These are phyloP conservation scores for Solanum gracilifrons DNA, from an alignment of 257 asterid species.

Conservation along the genomic window DNA sequence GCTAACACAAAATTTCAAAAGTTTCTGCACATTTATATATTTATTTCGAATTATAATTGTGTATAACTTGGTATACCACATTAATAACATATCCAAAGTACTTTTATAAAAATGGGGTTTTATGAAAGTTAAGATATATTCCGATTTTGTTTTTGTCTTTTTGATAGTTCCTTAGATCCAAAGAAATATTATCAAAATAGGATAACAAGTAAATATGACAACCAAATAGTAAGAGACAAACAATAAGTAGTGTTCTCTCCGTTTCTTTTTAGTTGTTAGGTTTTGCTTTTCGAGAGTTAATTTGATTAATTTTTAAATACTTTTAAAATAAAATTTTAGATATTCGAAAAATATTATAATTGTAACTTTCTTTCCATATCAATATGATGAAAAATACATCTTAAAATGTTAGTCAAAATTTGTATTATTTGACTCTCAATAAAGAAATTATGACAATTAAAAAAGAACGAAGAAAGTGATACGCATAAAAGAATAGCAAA, in stretches of 20 bases:
- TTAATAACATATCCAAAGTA: not conserved
- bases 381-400: too few relatives aligned
- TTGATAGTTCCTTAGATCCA: not conserved
- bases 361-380: too few relatives aligned
- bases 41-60: not conserved
- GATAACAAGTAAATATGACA: not conserved
- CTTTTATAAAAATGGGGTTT: too few relatives aligned
- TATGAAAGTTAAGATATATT: not conserved
- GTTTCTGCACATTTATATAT: not conserved
- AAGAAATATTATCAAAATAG: not conserved
- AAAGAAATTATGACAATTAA: too few relatives aligned
- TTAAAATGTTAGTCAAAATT: not conserved
- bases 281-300: accelerated
- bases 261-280: not conserved
- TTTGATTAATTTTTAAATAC: too few relatives aligned
- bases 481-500: too few relatives aligned
- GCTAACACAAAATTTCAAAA: not conserved
- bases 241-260: not conserved
- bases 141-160: not conserved
- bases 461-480: too few relatives aligned
- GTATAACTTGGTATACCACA: not conserved
- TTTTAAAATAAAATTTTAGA: too few relatives aligned
- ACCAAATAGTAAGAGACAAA: not conserved
- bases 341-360: too few relatives aligned
- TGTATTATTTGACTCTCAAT: too few relatives aligned